Percentiles rank a stretch among this genome's conserved stretches.
These are phyloP conservation scores for Candida hungchunana DNA, from an alignment of 805 yeast species.

Conservation along the genomic window DNA sequence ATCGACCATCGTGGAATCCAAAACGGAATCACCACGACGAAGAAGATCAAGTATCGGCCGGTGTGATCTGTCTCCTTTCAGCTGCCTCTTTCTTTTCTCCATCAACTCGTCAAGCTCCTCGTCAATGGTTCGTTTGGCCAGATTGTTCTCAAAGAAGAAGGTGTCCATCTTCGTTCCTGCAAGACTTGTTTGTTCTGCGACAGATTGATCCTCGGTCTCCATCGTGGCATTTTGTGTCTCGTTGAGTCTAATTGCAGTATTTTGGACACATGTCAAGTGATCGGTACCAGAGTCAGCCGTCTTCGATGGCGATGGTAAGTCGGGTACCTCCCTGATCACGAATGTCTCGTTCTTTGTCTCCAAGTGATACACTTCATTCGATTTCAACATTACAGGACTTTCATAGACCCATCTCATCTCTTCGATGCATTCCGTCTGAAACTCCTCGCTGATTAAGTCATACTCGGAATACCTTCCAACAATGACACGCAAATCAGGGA, in stretches of 20 bases:
- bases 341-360: neutral
- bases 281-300: too few species aligned
- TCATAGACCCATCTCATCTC: too few species aligned
- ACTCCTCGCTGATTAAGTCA: too few species aligned
- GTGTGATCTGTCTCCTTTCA: neutral
- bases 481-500: neutral
- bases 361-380: too few species aligned
- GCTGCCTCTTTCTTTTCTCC: conserved; percentile 4
- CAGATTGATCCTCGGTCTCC: too few species aligned
- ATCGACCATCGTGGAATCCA: neutral
- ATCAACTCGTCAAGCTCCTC: conserved; percentile 20
- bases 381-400: too few species aligned
- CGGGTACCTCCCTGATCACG: neutral
- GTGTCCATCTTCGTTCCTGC: neutral
- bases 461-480: too few species aligned
- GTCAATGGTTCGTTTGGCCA: conserved; percentile 15
- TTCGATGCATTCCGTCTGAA: too few species aligned
- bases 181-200: neutral
- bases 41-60: conserved; percentile 2
- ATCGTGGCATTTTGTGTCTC: neutral
- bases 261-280: conserved; percentile 1
- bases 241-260: conserved; percentile 1
- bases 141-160: neutral
- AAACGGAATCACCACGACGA: neutral
- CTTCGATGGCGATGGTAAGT: too few species aligned